Conservation (phyloP, 345 rosid genomes). For the Rhodomyrtus tomentosa region DNA sequence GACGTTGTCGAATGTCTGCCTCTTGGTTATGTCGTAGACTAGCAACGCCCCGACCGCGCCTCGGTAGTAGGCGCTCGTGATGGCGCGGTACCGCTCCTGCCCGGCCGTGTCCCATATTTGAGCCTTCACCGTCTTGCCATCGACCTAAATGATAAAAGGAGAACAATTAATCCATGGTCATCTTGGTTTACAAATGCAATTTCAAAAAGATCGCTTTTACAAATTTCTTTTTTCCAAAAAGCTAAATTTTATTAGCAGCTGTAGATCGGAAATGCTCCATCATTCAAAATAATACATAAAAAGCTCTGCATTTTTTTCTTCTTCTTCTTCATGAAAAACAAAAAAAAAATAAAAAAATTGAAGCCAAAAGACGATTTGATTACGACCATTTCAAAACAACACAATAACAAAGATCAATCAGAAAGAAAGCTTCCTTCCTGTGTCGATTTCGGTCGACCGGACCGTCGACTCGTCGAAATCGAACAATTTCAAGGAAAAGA, state of each 20-base stretch:
- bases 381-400: neutral
- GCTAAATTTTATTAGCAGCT: neutral
- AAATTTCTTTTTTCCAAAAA: neutral
- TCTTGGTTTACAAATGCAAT: neutral
- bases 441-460: neutral
- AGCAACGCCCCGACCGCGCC: slow-evolving; percentile 64
- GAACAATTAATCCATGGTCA: neutral
- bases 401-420: neutral
- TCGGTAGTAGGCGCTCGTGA: slow-evolving; percentile 65
- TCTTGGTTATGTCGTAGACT: slow-evolving; percentile 60
- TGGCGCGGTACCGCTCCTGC: slow-evolving; percentile 61
- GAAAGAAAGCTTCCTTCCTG: neutral
- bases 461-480: neutral
- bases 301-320: too few species aligned
- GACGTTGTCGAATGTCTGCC: slow-evolving; percentile 53
- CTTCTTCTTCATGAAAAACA: neutral
- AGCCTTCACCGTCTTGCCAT: slow-evolving; percentile 64
- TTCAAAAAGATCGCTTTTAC: neutral
- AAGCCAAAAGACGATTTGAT: neutral
- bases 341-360: neutral
- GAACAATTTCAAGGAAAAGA: neutral
- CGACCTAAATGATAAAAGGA: slow-evolving; percentile 18
- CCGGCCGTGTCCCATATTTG: slow-evolving; percentile 79
- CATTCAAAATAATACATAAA: neutral
- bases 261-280: neutral